Evolutionary conservation across 2,329 filamentous ascomycete genomes (phyloP).

Genomic region (Dothistroma pini): DNA sequence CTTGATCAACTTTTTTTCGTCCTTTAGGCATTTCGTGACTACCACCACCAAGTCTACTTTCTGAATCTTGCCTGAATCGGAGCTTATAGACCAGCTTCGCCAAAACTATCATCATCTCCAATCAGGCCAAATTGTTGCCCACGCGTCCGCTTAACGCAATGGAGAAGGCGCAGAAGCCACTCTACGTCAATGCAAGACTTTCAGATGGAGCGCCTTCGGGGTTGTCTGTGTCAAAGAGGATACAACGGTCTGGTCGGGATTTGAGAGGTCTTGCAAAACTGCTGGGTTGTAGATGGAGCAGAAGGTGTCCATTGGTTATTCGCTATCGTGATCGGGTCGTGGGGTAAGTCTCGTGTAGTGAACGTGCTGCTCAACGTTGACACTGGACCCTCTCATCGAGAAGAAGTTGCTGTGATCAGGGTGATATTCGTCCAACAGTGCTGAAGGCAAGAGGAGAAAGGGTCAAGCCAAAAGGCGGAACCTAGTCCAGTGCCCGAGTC

Average conservation of each 20-base stretch:
- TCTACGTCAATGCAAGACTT: slow-evolving; percentile 48
- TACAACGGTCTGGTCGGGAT: slow-evolving; percentile 35
- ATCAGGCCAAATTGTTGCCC: slow-evolving; percentile 49
- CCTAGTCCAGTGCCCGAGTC: no score
- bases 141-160: slow-evolving; percentile 68
- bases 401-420: no score
- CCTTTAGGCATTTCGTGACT: slow-evolving; percentile 3
- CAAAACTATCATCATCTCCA: slow-evolving; percentile 22
- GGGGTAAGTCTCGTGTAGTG: no score
- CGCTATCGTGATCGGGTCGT: no score
- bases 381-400: no score
- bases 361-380: no score
- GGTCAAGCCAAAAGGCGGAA: no score
- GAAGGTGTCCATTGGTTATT: no score
- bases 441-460: no score
- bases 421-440: no score
- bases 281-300: slow-evolving; percentile 33
- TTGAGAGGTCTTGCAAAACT: slow-evolving; percentile 31
- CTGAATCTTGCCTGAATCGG: slow-evolving; percentile 13
- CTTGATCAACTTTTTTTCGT: slow-evolving; percentile 13
- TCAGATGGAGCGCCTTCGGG: slow-evolving; percentile 4
- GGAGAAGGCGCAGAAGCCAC: slow-evolving; percentile 71
- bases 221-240: slow-evolving; percentile 8
- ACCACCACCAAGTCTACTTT: slow-evolving; percentile 12
- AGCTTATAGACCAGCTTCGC: slow-evolving; percentile 17